These are phyloP conservation scores for Solioccasus polychromus DNA, from an alignment of 768 basidiomycete species.

Conservation along the genomic window DNA sequence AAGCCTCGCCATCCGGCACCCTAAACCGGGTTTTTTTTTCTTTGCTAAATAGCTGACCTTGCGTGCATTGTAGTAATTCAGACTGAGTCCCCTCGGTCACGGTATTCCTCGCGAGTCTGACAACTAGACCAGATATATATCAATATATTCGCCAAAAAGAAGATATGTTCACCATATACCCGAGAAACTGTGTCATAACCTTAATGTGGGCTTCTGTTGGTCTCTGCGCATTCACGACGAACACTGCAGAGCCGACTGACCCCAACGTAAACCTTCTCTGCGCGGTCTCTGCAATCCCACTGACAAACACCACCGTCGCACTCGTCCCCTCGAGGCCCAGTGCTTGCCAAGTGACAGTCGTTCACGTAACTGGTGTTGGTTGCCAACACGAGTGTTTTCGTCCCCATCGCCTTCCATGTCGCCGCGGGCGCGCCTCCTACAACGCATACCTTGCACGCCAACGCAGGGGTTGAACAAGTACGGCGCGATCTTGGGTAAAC, in stretches of 20 bases:
- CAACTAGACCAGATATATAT: no score
- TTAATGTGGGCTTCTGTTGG: no score
- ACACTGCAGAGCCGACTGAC: constrained; percentile 23
- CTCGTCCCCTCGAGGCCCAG: constrained; percentile 19
- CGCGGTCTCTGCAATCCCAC: constrained; percentile 10
- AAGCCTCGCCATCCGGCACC: no score
- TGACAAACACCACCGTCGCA: constrained; percentile 8
- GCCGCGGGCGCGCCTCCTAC: constrained; percentile 46
- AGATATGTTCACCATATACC: no score
- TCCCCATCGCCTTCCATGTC: constrained; percentile 44
- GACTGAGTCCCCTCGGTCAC: no score
- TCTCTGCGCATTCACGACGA: constrained; percentile 11
- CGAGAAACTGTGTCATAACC: no score
- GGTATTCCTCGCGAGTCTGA: no score
- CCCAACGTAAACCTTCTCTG: constrained; percentile 18
- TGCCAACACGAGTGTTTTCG: constrained; percentile 45
- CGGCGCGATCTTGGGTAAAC: constrained; percentile 43
- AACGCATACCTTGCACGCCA: constrained; percentile 39
- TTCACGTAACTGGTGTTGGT: constrained; percentile 48
- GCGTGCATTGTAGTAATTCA: no score
- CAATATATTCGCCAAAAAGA: no score
- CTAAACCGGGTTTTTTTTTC: no score
- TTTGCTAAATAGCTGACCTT: no score
- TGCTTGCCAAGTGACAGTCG: constrained; percentile 31
- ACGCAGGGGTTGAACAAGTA: constrained; percentile 45